Evolutionary conservation across 805 yeast genomes (phyloP), one percentile per base, ranked within the genome.

Genomic region (Metschnikowia reukaufii): DNA sequence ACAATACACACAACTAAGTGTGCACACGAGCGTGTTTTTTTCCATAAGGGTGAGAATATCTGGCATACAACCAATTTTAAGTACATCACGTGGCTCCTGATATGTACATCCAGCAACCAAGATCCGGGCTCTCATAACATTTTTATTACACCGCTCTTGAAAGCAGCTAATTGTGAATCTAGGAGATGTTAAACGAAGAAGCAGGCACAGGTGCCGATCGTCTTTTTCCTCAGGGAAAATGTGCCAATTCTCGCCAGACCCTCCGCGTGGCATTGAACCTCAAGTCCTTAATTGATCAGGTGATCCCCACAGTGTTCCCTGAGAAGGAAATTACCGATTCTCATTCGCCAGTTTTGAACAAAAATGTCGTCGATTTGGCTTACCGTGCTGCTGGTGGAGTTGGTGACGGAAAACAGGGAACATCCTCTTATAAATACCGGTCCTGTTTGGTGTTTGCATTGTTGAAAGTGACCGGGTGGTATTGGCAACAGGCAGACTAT

Each of bases 391-490:
- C 95, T 16, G 95, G 95, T 8, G 96, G 96, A 17, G 72, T 72
- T 40, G 88, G 88, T 4, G 66, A 78, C 39, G 86, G 85, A 2
- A 65, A 70, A 41, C 59, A 64, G 19, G 82, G 81, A 0, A 67
- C 84, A 0, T 73, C 84, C 1, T 72, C 83, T 0, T 70, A 75
- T 55, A 81, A 82, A 58, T 88, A 88, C 61, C 77, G 84, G 44
- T 83, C 90, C 0, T 76, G 81, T 19, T 62, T 88, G 38, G 74
- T 88, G 0, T 89, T 86, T 64, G 82, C 87, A 40, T 68, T 89
- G 47, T 67, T 89, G 49, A 83, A 81, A 55, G 92, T 87, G n/a
- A 77, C 85, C 31, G 79, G 76, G 21, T 89, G 97, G 97, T 88
- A 86, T 63, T 70, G 76, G 68, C 76, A 75, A 16, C 74, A 86